Conservation (phyloP, 768 basidiomycete genomes). For the Infundibulicybe gibba region DNA sequence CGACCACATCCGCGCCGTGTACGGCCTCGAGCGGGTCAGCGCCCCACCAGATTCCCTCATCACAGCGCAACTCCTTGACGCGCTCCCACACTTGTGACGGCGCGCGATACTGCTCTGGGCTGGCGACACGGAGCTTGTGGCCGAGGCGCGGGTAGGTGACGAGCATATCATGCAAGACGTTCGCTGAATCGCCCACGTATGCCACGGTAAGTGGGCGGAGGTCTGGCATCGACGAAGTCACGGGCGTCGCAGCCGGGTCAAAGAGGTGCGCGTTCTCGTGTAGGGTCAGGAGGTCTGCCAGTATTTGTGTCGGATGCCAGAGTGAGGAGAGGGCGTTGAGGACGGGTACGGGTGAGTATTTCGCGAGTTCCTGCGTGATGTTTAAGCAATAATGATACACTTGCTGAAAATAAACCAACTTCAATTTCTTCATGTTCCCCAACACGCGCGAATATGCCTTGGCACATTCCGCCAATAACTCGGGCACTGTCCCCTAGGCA, state of each 20-base stretch:
- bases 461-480: slow-evolving; percentile 92
- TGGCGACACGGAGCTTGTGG: slow-evolving; percentile 81
- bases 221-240: slow-evolving; percentile 27
- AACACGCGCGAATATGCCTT: slow-evolving; percentile 96
- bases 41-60: slow-evolving; percentile 71
- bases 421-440: slow-evolving; percentile 92
- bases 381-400: slow-evolving; percentile 1
- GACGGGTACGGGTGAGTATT: slow-evolving; percentile 89
- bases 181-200: slow-evolving; percentile 93
- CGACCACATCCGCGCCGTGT: slow-evolving; percentile 85
- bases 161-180: slow-evolving; percentile 96
- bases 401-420: slow-evolving; percentile 37
- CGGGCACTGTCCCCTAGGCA: slow-evolving; percentile 76
- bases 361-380: slow-evolving; percentile 73
- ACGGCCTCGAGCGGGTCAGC: slow-evolving; percentile 85
- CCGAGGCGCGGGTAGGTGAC: slow-evolving; percentile 92
- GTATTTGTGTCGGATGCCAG: slow-evolving; percentile 95
- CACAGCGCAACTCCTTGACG: slow-evolving; percentile 71
- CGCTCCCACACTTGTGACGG: slow-evolving; percentile 77
- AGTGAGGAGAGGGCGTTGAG: slow-evolving; percentile 93
- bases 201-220: slow-evolving; percentile 84
- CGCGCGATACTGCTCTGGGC: slow-evolving; percentile 71
- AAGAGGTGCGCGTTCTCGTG: slow-evolving; percentile 71
- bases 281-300: slow-evolving; percentile 90
- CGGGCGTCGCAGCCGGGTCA: slow-evolving; percentile 15